Conservation (phyloP, 2,329 filamentous ascomycete genomes). For the Niveomyces coronatus region DNA sequence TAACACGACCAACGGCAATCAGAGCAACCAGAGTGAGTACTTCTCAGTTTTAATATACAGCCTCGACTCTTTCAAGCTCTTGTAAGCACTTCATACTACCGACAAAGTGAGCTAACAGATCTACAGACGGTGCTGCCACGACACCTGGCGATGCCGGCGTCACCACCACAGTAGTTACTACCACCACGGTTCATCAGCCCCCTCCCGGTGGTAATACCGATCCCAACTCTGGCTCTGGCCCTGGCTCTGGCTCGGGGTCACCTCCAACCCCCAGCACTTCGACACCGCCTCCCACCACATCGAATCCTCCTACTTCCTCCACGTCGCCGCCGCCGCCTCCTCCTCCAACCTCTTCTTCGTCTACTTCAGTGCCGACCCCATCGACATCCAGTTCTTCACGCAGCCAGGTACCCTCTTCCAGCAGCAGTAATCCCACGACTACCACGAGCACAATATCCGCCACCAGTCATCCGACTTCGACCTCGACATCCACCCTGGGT, state of each 20-base stretch:
- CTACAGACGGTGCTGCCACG: neutral
- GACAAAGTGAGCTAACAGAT: neutral
- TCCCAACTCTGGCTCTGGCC: neutral
- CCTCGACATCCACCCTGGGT: slow-evolving; percentile 13
- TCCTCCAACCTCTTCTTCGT: neutral
- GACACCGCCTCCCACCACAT: neutral
- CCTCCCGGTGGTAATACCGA: neutral
- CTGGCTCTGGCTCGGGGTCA: neutral
- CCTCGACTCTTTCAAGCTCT: neutral
- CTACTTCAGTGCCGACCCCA: neutral
- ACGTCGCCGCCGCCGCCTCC: neutral
- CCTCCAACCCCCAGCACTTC: neutral
- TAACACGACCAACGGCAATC: slow-evolving; percentile 6
- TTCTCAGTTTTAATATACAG: too few relatives aligned
- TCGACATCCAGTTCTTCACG: neutral
- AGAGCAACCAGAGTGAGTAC: slow-evolving; percentile 2
- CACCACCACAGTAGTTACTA: slow-evolving; percentile 2
- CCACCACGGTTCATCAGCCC: slow-evolving; percentile 5
- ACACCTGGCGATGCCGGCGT: neutral
- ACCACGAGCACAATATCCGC: neutral
- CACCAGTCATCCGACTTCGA: slow-evolving; percentile 11
- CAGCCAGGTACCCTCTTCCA: neutral
- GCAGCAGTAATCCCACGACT: neutral
- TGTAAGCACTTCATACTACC: neutral
- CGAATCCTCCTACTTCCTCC: neutral